A percentile compares a stretch with the other conserved stretches of the same genome.
Conservation (phyloP, 2,329 filamentous ascomycete species). For the Xylariomycetidae sp. region DNA sequence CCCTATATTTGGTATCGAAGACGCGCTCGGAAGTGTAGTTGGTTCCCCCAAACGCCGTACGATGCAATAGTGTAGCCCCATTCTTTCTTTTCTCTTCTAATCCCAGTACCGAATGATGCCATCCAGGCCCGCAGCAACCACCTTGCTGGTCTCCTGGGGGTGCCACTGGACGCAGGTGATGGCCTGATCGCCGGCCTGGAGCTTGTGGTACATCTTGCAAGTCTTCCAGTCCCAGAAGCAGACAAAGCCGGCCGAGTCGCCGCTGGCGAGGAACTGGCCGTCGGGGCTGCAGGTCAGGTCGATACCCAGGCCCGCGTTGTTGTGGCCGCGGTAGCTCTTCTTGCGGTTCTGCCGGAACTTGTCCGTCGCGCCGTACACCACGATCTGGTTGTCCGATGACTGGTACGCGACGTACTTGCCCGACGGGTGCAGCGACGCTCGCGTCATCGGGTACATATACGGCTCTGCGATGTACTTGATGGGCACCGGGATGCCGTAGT, state of each 20-base stretch:
- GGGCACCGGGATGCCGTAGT: slow-evolving; percentile 95
- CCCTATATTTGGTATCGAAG: no score
- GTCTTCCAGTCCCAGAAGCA: slow-evolving; percentile 99
- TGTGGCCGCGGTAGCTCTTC: slow-evolving; percentile 93
- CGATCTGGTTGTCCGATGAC: slow-evolving; percentile 89
- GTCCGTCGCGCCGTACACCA: slow-evolving; percentile 90
- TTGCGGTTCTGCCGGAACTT: slow-evolving; percentile 97
- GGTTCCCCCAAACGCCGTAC: neutral
- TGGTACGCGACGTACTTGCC: slow-evolving; percentile 95
- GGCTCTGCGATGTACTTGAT: slow-evolving; percentile 98
- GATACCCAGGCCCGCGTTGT: slow-evolving; percentile 89
- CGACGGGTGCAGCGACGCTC: slow-evolving; percentile 74
- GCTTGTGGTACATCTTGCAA: slow-evolving; percentile 97
- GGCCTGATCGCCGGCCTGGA: slow-evolving; percentile 75
- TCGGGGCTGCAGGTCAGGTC: slow-evolving; percentile 86
- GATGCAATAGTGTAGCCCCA: neutral
- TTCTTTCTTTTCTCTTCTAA: slow-evolving; percentile 44
- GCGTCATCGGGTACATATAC: slow-evolving; percentile 95
- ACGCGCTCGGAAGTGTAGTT: no score
- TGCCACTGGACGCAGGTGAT: slow-evolving; percentile 92
- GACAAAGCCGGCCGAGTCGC: slow-evolving; percentile 82
- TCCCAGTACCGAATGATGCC: slow-evolving; percentile 92
- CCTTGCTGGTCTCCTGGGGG: slow-evolving; percentile 93
- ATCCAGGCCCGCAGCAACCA: slow-evolving; percentile 83
- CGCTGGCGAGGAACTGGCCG: slow-evolving; percentile 81